phyloP scores from a whole-genome alignment of 371 early-diverging fungal species.

The Actinomucor elegans region DNA sequence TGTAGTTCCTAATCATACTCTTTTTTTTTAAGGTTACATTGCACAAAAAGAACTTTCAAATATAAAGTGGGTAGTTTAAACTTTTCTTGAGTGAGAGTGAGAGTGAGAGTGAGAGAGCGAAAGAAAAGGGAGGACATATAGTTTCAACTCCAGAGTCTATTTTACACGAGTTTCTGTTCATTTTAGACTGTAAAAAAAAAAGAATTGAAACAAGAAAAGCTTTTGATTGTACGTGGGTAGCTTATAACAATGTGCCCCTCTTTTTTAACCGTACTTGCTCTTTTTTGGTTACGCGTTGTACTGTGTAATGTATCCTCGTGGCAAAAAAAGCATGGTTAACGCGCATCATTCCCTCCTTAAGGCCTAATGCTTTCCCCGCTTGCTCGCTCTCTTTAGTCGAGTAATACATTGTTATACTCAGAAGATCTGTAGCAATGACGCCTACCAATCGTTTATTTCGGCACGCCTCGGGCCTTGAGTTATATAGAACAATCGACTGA shows the following conservation, averaged over 20 bases:
- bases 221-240: conserved; percentile 1
- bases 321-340: background rate
- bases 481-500: too few relatives aligned
- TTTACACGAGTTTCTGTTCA: conserved; percentile 1
- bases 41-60: background rate
- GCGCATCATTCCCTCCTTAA: conserved; percentile 1
- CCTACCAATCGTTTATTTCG: too few relatives aligned
- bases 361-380: too few relatives aligned
- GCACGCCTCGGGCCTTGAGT: too few relatives aligned
- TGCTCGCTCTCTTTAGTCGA: too few relatives aligned
- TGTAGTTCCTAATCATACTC: background rate
- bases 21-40: background rate
- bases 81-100: background rate
- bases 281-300: background rate
- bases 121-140: background rate
- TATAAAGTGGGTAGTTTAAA: background rate
- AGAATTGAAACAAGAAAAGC: too few relatives aligned
- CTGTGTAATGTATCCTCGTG: conserved; percentile 5
- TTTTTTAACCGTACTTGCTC: background rate
- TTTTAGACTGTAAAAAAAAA: background rate
- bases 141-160: background rate
- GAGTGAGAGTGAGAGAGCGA: background rate
- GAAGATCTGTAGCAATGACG: too few relatives aligned
- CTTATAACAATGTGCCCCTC: too few relatives aligned
- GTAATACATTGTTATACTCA: too few relatives aligned